phyloP scores from a whole-genome alignment of 1,284 basidiomycete genomes.

The Microbotryomycetes sp. region DNA sequence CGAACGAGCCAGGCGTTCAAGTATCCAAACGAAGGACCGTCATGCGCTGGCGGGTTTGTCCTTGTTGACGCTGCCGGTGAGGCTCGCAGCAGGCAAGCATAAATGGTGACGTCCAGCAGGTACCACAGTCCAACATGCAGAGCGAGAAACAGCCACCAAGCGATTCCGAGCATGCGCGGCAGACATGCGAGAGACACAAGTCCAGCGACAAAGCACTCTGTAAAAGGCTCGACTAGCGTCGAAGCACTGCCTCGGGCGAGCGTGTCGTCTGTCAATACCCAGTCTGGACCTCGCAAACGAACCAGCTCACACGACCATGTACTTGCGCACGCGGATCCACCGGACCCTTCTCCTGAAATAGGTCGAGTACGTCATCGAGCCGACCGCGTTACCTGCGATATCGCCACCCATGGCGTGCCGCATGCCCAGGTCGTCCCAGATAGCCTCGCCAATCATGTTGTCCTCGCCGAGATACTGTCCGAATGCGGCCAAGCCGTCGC shows the following conservation, averaged over 20 bases:
- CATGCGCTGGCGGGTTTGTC: constrained; percentile 35
- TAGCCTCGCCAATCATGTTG: constrained; percentile 81
- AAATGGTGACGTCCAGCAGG: constrained; percentile 34
- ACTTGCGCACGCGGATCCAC: constrained; percentile 90
- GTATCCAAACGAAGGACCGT: constrained; percentile 49
- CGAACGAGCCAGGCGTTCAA: constrained; percentile 66
- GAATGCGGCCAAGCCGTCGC: constrained; percentile 51
- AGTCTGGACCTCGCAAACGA: neutral
- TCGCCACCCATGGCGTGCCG: constrained; percentile 82
- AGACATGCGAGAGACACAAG: constrained; percentile 54
- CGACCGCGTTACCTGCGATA: constrained; percentile 78
- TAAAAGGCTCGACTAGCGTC: constrained; percentile 79
- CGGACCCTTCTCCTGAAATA: constrained; percentile 79
- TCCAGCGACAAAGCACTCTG: constrained; percentile 69
- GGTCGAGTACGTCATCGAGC: constrained; percentile 67
- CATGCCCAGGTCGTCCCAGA: constrained; percentile 84
- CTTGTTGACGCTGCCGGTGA: constrained; percentile 27
- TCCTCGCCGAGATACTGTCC: constrained; percentile 85
- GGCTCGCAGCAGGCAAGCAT: constrained; percentile 25
- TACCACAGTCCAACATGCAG: constrained; percentile 35
- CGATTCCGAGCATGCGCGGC: constrained; percentile 13
- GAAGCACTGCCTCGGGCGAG: constrained; percentile 46
- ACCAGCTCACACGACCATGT: constrained; percentile 59
- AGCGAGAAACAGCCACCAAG: constrained; percentile 17
- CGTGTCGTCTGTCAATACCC: neutral